Base-by-base conservation (phyloP, 2,329 filamentous ascomycete species). In the Hypoxylon sp. region DNA sequence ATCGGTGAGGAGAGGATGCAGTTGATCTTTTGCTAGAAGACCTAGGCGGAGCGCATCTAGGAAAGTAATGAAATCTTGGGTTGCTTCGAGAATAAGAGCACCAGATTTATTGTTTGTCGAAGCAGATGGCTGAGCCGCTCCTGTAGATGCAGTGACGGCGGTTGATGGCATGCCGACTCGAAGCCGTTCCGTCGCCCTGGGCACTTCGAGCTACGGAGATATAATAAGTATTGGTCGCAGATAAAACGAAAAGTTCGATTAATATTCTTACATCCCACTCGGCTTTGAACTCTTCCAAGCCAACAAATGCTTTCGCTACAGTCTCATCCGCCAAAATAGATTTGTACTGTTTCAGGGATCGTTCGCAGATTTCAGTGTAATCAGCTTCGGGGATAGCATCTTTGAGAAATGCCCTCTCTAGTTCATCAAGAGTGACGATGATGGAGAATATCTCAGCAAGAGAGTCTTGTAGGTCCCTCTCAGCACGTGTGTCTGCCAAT, bases 31-130 rank as follows among this genome's bases (percentile, higher is more conserved):
- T 36, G 93, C 93, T 7, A 96, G 79, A 65, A 97, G 84, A 32
- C 93, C 92, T 45, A 99, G 84, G 69, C 92, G 92, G 63, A 99
- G 81, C 11, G 94, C 95, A 69, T 99, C 94, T 42, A 99, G 82
- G 68, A 99, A 93, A 0, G 94, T 99, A 71, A 99, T 99, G 71
- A 99, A 99, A 70, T 97, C 95, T 71, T 99, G 92, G 1, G 93
- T 97, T 1, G 94, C 94, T 59, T 93, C 87, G 30, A 95, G 77
- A 51, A 97, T 95, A 25, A 97, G 72, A 2, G 84, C 76, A 7
- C 84, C 82, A 56, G 79, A 81, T 25, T 78, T 79, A 63, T 75
- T 71, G 46, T 68, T 76, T 35, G 70, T 66, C 8, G 72, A 67
- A 4, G 75, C 67, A 20, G 75, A 70, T 11, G 75, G 71, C 2